Evolutionary conservation across 2,329 filamentous ascomycete genomes (phyloP).

Genomic region (Microdochium bolleyi): DNA sequence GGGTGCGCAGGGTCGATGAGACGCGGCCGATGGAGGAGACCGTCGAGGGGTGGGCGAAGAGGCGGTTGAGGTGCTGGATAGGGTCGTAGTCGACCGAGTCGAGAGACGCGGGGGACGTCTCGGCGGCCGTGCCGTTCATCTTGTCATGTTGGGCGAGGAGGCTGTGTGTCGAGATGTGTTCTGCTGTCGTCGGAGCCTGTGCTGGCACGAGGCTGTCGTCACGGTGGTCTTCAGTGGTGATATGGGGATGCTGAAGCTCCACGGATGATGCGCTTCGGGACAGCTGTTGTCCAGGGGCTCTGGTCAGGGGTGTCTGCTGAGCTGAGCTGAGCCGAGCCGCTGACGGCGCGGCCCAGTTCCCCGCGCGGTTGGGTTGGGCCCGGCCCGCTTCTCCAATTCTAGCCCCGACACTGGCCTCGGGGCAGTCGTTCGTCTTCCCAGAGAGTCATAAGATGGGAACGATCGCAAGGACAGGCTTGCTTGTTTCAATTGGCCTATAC

Average conservation of each 20-base stretch:
- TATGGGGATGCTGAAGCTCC: too few species aligned
- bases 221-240: too few species aligned
- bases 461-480: too few species aligned
- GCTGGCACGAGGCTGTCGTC: too few species aligned
- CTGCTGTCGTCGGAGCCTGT: not conserved
- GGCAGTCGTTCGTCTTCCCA: not conserved
- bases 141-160: slow-evolving; percentile 4
- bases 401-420: too few species aligned
- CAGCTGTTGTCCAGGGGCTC: too few species aligned
- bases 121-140: slow-evolving; percentile 31
- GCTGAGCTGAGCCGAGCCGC: not conserved
- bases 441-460: too few species aligned
- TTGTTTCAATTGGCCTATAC: too few species aligned
- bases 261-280: too few species aligned
- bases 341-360: not conserved
- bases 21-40: slow-evolving; percentile 70
- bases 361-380: not conserved
- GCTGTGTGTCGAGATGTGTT: not conserved
- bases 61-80: slow-evolving; percentile 82
- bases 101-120: slow-evolving; percentile 20
- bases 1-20: slow-evolving; percentile 62
- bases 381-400: not conserved
- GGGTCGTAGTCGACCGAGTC: slow-evolving; percentile 72
- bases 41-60: slow-evolving; percentile 85
- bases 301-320: not conserved